Base-by-base conservation (phyloP, 495 filamentous ascomycete species). In the Filosporella fistucella region DNA sequence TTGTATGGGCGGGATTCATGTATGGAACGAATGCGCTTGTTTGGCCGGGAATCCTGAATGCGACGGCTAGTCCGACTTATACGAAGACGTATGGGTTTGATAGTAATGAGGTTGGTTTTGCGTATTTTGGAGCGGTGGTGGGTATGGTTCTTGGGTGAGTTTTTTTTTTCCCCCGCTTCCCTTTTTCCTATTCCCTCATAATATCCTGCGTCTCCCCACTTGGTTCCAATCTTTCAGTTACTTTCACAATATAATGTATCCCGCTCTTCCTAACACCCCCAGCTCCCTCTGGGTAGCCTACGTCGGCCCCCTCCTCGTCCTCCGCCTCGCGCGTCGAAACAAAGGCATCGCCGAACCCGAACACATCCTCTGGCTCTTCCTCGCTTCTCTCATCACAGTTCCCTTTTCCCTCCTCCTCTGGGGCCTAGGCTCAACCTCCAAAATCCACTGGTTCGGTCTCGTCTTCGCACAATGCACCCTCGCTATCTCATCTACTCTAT, bases 331-430 rank as follows among this genome's bases (percentile, higher is more conserved):
- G 1, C 49, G 49, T 9, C 74, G 72, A 28, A 84, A 84, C 53
- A 66, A 68, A n/a, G 81, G 81, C 16, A 59, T 81, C 33, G 74
- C 79, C 63, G 80, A 84, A 53, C 68, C 81, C 1, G 81, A 85
- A 55, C 69, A 80, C 39, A 73, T 78, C 13, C 68, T 85, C 3
- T 85, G 80, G 78, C 74, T 81, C 1, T 82, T 84, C 56, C 26
- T 62, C 1, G 63, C 74, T 4, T 76, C 72, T 24, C 51, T 81
- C 0, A 21, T 84, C 21, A 60, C 76, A 5, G 68, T 83, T 0
- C 81, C 81, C 0, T 61, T 63, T 0, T 75, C 77, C 0, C 59
- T 84, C 1, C 65, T 85, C 12, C 70, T 85, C 0, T 86, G 80
- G 80, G 82, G 82, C 18, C 77, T 85, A 4, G 81, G 82, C 16